Conservation (phyloP, 2,329 filamentous ascomycete genomes). For the Aspergillus intermedius region DNA sequence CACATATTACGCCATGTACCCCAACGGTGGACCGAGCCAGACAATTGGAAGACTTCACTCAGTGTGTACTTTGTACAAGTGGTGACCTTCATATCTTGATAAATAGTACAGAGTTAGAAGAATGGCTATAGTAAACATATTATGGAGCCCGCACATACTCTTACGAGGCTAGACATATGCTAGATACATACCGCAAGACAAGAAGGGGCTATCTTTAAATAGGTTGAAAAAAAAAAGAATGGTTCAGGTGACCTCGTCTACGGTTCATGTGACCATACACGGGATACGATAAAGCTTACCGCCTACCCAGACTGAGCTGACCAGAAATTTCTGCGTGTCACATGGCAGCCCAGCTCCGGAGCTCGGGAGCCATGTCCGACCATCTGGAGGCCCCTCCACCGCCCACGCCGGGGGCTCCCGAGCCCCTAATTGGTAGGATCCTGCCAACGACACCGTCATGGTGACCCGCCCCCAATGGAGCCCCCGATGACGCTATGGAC, state of each 20-base stretch:
- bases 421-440: constrained; percentile 26
- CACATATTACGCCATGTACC: no score
- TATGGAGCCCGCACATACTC: no score
- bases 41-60: no score
- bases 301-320: background rate
- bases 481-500: background rate
- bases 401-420: constrained; percentile 14
- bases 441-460: constrained; percentile 17
- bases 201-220: no score
- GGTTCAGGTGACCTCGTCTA: background rate
- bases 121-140: no score
- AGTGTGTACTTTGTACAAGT: no score
- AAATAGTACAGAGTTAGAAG: no score
- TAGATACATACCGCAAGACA: no score
- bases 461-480: constrained; percentile 12
- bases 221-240: no score
- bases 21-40: no score
- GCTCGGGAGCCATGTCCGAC: constrained; percentile 17
- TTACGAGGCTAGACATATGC: no score
- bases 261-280: background rate
- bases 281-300: background rate
- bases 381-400: constrained; percentile 5
- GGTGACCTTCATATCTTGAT: no score
- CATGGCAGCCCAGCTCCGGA: constrained; percentile 15
- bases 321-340: constrained; percentile 25